Evolutionary conservation across 192 early-diverging fungal species (phyloP).

Genomic region (Radiomyces spectabilis): DNA sequence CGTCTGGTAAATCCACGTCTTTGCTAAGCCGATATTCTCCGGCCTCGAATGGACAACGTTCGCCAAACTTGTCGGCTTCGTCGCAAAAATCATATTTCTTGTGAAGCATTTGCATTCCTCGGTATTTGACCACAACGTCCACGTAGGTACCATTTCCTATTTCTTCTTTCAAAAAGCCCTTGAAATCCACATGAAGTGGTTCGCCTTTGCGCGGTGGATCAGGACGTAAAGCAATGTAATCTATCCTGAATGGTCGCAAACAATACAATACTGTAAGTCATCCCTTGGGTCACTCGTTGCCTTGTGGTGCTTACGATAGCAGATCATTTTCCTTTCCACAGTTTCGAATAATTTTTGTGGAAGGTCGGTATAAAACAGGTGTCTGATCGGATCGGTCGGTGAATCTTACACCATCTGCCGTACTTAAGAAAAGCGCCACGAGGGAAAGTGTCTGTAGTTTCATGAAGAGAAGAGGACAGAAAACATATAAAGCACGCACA

Average conservation of each 20-base stretch:
- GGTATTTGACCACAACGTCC: constrained; percentile 37
- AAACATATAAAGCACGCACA: no score
- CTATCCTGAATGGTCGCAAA: constrained; percentile 19
- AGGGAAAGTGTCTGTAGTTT: no score
- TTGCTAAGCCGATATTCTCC: constrained; percentile 33
- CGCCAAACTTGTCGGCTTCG: constrained; percentile 35
- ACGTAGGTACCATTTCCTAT: constrained; percentile 38
- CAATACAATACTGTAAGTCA: no score
- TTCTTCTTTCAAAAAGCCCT: constrained; percentile 26
- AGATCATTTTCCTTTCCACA: constrained; percentile 22
- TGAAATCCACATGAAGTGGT: constrained; percentile 34
- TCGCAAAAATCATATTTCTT: constrained; percentile 46
- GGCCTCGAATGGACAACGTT: constrained; percentile 36
- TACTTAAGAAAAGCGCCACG: no score
- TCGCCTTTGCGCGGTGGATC: constrained; percentile 44
- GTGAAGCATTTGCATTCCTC: constrained; percentile 37
- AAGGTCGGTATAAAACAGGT: no score
- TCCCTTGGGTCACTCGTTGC: no score
- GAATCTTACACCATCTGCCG: no score
- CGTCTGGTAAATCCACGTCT: constrained; percentile 43
- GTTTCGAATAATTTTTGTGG: constrained; percentile 19
- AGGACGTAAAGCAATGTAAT: constrained; percentile 34
- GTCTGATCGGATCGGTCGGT: no score
- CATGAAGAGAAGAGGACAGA: no score
- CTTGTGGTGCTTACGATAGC: constrained; percentile 19